These are phyloP conservation scores for Agrocybe pediades DNA, from an alignment of 768 basidiomycete genomes.

Conservation along the genomic window DNA sequence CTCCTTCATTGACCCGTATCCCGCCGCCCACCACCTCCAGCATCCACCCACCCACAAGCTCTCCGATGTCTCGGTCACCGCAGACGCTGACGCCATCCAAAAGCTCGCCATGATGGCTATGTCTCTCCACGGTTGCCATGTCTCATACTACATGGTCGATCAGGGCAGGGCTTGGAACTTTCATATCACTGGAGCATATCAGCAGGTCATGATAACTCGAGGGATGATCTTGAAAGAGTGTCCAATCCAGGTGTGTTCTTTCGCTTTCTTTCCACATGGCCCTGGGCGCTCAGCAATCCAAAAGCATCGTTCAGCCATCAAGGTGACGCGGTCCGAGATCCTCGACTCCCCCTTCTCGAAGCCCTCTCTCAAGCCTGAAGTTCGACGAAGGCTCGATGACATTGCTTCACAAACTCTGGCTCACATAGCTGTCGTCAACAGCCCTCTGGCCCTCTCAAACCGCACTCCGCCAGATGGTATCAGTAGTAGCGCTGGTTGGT, in stretches of 20 bases:
- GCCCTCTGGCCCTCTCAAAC: conserved; percentile 71
- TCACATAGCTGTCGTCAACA: conserved; percentile 92
- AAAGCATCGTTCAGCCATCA: conserved; percentile 84
- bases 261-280: conserved; percentile 16
- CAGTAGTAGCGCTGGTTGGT: conserved; percentile 77
- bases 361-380: conserved; percentile 79
- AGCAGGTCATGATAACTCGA: conserved; percentile 88
- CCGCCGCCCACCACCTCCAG: conserved; percentile 41
- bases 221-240: conserved; percentile 89
- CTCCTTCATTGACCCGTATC: conserved; percentile 40
- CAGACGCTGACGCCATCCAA: conserved; percentile 73
- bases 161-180: conserved; percentile 84
- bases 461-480: conserved; percentile 79
- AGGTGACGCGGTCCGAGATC: conserved; percentile 90
- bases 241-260: conserved; percentile 69
- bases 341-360: conserved; percentile 82
- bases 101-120: conserved; percentile 81
- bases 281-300: conserved; percentile 7
- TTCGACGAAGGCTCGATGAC: conserved; percentile 86
- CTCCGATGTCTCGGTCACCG: conserved; percentile 38
- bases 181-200: conserved; percentile 87
- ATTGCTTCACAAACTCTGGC: conserved; percentile 92
- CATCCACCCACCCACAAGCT: conserved; percentile 31
- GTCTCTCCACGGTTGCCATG: conserved; percentile 79
- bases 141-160: conserved; percentile 76